Base-by-base conservation (phyloP, 192 early-diverging fungal species). In the Coemansia sp. region DNA sequence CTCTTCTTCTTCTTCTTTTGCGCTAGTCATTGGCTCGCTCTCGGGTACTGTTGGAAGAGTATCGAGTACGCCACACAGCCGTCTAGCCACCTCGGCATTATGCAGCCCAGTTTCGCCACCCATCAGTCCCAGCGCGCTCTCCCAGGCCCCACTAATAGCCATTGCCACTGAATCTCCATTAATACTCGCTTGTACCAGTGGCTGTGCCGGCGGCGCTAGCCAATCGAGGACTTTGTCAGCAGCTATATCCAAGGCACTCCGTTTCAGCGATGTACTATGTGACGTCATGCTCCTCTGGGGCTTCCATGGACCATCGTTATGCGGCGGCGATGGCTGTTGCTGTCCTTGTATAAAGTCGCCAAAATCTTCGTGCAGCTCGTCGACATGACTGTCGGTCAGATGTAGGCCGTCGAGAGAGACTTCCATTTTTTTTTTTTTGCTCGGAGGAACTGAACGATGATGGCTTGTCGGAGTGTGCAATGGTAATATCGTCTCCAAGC, bases 51-150 rank as follows among this genome's bases (percentile, higher is more conserved):
- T 6, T 2, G 51, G 51, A 27, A 14, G 40, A 11, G 29, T 42
- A 31, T 56, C 59, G 40, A 75, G 60, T 2, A 66, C 59, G 0
- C 39, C 42, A 25, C 79, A 75, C 10, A 81, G 62, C 24, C 79
- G 43, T 3, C 46, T 59, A 17, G 73, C 64, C 14, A 81, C 72
- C 40, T 81, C 79, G 0, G 59, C 69, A n/a, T 69, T 75, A 63
- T 81, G 78, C 1, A 36, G 24, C 2, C 31, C 47, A 47, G 31
- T 31, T 71, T 37, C 42, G 0, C 42, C 42, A 4, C 78, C 78
- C 69, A 81, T 62, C 35, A 81, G 41, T 0, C 73, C 73, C 25
- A 47, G 66, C 11, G 73, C 79, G 7, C 29, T 64, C 35, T 63
- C 65, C 79, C 79, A 81, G 11, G 73, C 73, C 9, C 31, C 49